phyloP scores from a whole-genome alignment of 2,329 filamentous ascomycete genomes.

The Aspergillus novofumigatus region DNA sequence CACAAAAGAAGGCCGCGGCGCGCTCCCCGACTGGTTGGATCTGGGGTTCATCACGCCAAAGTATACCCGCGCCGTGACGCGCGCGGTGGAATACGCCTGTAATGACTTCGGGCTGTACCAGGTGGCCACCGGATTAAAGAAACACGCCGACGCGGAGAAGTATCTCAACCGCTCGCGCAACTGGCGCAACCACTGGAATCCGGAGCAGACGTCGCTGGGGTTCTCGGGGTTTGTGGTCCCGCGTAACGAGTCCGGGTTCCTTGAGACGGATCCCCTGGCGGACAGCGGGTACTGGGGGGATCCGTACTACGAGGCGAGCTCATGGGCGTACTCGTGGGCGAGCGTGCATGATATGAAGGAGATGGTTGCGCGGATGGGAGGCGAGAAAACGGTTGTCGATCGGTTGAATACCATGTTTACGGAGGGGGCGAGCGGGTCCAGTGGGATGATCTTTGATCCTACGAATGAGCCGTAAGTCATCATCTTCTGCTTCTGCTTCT shows the following conservation, averaged over 20 bases:
- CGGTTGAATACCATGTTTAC: constrained; percentile 59
- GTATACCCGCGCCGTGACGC: constrained; percentile 58
- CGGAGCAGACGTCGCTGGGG: constrained; percentile 52
- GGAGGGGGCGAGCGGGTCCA: constrained; percentile 25
- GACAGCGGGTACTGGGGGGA: constrained; percentile 64
- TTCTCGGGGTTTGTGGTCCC: constrained; percentile 66
- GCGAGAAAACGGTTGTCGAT: constrained; percentile 31
- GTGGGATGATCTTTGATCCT: constrained; percentile 60
- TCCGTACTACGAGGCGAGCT: constrained; percentile 57
- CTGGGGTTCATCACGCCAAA: constrained; percentile 62
- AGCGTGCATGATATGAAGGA: constrained; percentile 62
- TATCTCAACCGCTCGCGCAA: constrained; percentile 63
- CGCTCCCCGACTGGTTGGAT: constrained; percentile 63
- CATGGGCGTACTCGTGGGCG: constrained; percentile 65
- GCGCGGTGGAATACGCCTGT: constrained; percentile 63
- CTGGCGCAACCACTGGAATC: constrained; percentile 71
- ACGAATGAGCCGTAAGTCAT: constrained; percentile 59
- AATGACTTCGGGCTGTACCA: constrained; percentile 67
- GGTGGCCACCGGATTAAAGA: constrained; percentile 57
- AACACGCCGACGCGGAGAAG: constrained; percentile 48
- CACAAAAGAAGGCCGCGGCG: constrained; percentile 64
- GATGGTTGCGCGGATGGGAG: constrained; percentile 55
- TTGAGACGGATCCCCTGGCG: constrained; percentile 47
- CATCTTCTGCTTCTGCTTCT: not conserved
- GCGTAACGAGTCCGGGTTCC: constrained; percentile 47